Base-by-base conservation (phyloP, 179 eudicot genomes). In the Corrigiola litoralis region DNA sequence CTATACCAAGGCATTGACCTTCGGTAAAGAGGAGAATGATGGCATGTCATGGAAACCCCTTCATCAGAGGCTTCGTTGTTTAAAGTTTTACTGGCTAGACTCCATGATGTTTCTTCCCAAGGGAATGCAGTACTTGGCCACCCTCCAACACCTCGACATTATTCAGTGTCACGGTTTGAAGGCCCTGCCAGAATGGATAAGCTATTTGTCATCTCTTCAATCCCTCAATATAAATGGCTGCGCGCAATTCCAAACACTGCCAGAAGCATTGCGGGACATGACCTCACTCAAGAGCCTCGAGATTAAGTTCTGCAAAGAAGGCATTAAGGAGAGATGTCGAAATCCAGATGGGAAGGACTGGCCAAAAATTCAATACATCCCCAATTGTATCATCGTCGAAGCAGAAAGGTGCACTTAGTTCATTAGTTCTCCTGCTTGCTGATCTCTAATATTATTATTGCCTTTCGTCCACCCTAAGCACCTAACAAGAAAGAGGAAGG, bases 11-110 rank as follows among this genome's bases (percentile, higher is more conserved):
- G 5, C 6, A 0, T 21, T 42, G 44, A 29, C 6, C 1, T 66
- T 31, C 0, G 13, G 20, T 0, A 55, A 47, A 6, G 33, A 5
- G 0, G 45, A 44, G 1, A 44, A 33, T 29, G 45, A 53, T 7
- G 46, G 16, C 25, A 62, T 46, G 29, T 42, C 66, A 3, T 62
- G 66, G 66, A 62, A 27, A 46, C 31, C n/a, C 42, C 18, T 62
- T 31, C 38, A 32, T 6, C 31, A 32, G 13, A 62, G 12, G n/a
- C 66, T 62, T 18, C 42, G 41, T 32, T 12, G 11, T 17, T 34
- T 62, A 18, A 11, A 1, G 6, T 20, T 62, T 17, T 0, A 1
- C 0, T 5, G 0, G 4, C 5, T 61, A 9, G 1, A 2, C 10
- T 3, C 1, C n/a, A 4, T 63, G 20, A 3, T 11, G 37, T 34